Evolutionary conservation across 768 basidiomycete species (phyloP), one percentile per base, ranked within the genome.

Genomic region (Leucocoprinus leucothites): DNA sequence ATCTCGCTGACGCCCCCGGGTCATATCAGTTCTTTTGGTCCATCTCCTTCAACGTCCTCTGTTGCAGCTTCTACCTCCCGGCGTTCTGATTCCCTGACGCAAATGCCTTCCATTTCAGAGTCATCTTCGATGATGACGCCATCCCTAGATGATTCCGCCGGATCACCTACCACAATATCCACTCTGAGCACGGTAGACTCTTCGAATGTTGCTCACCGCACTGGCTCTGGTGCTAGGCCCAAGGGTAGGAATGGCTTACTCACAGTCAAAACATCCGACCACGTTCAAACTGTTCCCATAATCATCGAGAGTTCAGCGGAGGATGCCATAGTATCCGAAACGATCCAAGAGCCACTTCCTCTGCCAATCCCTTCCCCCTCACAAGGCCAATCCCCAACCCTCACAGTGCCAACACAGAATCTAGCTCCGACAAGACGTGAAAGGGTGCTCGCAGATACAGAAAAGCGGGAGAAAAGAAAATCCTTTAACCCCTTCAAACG

Each of bases 251-350:
- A 55, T 11, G 55, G 48, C 8, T 41, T 53, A 49, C 53, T 65
- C 16, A 61, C 61, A 44, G 48, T 64, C 34, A 65, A 63, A 53
- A 61, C 56, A 11, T 49, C 61, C 9, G 63, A 63, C 21, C 46
- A 57, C n/a, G 52, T 22, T 22, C 55, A 57, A 42, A 59, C 59
- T 31, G 64, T 67, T 48, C 67, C 68, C 6, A 61, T 69, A 47
- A 71, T 74, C 35, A 58, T 69, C 24, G 75, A 78, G 64, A 75
- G 70, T 52, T 72, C 76, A 6, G 50, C 65, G 6, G 74, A 74
- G 53, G 68, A 67, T 34, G 45, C 57, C 24, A 54, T 57, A 31
- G 49, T 56, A 18, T 58, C 51, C 16, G 63, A 58, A 11, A 50
- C 58, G 3, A 53, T 36, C 35, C 26, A 48, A 25, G 55, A 36